Base-by-base conservation (phyloP, 768 basidiomycete species). In the Dentipellis fragilis region DNA sequence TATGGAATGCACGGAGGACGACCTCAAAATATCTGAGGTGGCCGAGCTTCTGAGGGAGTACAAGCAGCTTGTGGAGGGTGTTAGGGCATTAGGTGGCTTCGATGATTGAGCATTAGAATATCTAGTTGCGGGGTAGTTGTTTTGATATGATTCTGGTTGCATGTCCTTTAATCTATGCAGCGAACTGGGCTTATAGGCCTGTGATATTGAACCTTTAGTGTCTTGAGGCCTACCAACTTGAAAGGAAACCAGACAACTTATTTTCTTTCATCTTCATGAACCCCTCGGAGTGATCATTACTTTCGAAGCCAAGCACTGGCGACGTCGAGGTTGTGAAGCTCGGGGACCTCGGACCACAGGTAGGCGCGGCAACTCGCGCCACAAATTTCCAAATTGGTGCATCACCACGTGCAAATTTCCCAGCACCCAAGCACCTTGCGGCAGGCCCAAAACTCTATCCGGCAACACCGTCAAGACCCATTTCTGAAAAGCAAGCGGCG, bases 1-100 rank as follows among this genome's bases (percentile, higher is more conserved):
- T 66, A 58, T 91, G 54, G 80, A 87, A 50, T 84, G 85, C 59
- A 72, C 78, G 0, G 78, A 81, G 49, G 87, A 85, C 53, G 95
- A 98, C 58, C 68, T 98, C 54, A 78, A 76, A 53, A 69, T 97
- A 22, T 81, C 84, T 0, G 95, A 99, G 61, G 82, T 97, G 1
- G 81, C 76, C 0, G 81, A 86, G 60, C 73, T 99, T 45, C 71
- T 98, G 65, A 71, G 73, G 35, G 94, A 96, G 60, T 97, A 96
- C 68, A 79, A 80, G 59, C 73, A 86, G 46, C 66, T 96, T 52
- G 93, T 83, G 9, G 86, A 89, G 45, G 82, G 76, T 16, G 71
- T 93, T 36, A 71, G 79, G 23, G 74, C 71, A 19, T 69, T 77
- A 52, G 83, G 81, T 17, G 87, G 84, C 5, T 87, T 86, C 65